Evolutionary conservation across 2,329 filamentous ascomycete species (phyloP).

Genomic region (Dactylellina haptotyla): DNA sequence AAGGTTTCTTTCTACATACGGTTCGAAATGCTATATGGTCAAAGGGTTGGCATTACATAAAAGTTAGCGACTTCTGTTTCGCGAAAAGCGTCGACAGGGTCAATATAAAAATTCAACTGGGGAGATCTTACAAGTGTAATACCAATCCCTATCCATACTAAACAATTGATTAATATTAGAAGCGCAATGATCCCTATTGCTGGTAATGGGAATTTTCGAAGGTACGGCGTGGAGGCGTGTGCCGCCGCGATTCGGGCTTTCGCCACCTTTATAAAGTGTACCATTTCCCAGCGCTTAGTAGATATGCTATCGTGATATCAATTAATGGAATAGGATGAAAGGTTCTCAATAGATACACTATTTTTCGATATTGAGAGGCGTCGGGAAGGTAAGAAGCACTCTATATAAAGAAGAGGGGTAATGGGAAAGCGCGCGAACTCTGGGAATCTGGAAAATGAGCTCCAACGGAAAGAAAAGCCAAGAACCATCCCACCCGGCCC

Average conservation of each 20-base stretch:
- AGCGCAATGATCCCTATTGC: constrained; percentile 66
- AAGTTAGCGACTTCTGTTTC: constrained; percentile 14
- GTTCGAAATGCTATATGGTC: constrained; percentile 50
- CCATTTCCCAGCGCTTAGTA: neutral
- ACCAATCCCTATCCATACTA: constrained; percentile 68
- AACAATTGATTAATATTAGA: constrained; percentile 65
- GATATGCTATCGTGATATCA: too few relatives aligned
- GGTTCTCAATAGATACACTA: too few relatives aligned
- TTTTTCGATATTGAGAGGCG: neutral
- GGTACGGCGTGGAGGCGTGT: constrained; percentile 53
- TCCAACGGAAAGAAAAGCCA: too few relatives aligned
- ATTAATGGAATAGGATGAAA: too few relatives aligned
- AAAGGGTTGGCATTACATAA: constrained; percentile 38
- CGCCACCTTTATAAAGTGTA: constrained; percentile 15
- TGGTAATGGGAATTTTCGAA: constrained; percentile 58
- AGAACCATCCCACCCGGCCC: too few relatives aligned
- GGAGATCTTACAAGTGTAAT: constrained; percentile 63
- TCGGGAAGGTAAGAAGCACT: neutral
- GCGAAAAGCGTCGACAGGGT: neutral
- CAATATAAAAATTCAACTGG: neutral
- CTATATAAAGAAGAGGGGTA: neutral
- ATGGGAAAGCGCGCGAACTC: neutral
- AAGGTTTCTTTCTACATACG: constrained; percentile 25
- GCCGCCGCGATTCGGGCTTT: constrained; percentile 17
- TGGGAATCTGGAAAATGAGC: neutral